phyloP scores from a whole-genome alignment of 305 asterid species.

The Ilex paraguariensis region DNA sequence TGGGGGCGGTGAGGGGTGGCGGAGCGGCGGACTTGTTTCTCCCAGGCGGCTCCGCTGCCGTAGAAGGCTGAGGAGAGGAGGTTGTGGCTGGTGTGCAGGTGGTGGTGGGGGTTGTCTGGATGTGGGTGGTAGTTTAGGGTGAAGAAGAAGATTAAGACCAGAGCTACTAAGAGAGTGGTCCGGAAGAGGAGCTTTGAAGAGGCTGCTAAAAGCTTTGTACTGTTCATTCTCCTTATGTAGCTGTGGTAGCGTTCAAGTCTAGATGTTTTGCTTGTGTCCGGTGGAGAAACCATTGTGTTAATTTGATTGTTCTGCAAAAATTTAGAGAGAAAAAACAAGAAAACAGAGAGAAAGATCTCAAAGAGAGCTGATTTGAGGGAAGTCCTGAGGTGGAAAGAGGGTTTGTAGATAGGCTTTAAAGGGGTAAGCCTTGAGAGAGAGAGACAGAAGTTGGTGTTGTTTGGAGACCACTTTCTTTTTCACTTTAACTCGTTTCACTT shows the following conservation, averaged over 20 bases:
- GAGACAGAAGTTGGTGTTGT: conserved; percentile 15
- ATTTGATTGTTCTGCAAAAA: conserved; percentile 40
- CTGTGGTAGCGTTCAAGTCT: conserved; percentile 83
- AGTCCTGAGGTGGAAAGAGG: conserved; percentile 32
- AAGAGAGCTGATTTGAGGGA: neutral
- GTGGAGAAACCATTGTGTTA: conserved; percentile 30
- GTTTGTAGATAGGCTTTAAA: conserved; percentile 39
- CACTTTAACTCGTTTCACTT: neutral
- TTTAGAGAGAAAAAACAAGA: too few species aligned
- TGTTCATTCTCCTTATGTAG: conserved; percentile 76
- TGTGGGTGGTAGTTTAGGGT: conserved; percentile 66
- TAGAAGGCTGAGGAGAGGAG: conserved; percentile 70
- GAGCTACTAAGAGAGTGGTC: conserved; percentile 62
- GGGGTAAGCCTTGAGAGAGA: conserved; percentile 5
- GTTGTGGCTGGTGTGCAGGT: conserved; percentile 42
- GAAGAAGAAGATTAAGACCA: conserved; percentile 68
- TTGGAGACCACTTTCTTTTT: conserved; percentile 42
- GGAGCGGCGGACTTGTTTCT: conserved; percentile 74
- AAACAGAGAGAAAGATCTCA: neutral
- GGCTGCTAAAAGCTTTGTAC: conserved; percentile 73
- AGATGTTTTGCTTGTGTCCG: conserved; percentile 57
- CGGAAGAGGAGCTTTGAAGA: conserved; percentile 85
- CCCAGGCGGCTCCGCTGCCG: conserved; percentile 70
- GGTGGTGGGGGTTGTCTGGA: conserved; percentile 24
- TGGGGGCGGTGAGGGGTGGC: conserved; percentile 72